Base-by-base conservation (phyloP, 2,329 filamentous ascomycete genomes). In the Fusarium sp. region DNA sequence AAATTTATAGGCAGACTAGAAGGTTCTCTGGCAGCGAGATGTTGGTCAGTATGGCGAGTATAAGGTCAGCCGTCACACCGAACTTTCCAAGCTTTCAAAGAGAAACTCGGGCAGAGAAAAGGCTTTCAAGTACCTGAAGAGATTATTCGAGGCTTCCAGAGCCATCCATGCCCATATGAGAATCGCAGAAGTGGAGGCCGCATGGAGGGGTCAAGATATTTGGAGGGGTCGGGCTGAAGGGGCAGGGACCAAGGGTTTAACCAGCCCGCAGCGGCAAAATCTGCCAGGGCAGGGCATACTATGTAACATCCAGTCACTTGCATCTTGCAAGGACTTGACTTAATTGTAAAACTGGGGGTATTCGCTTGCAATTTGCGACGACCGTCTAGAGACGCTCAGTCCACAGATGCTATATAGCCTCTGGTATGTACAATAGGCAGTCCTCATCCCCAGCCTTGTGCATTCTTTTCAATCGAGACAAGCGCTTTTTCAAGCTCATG, bases 151-250 rank as follows among this genome's bases (percentile, higher is more conserved):
- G 18, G 34, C 56, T 62, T 62, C 56, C 26, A 62, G 56, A 61
- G 45, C 34, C 26, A 15, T 53, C 56, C 18, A 61, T 39, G 14
- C 39, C 38, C 48, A 58, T 15, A 24, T 18, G 31, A 54, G 31
- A 57, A 57, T 42, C 28, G 34, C 11, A 44, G 43, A 42, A 43
- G 34, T 36, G 34, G 34, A 17, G 14, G n/a, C 28, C 10, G 28
- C 28, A 45, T 56, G 28, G 59, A 46, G 59, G 61, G 61, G 61
- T 58, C 13, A 50, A 43, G 26, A 17, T 26, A 34, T 63, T 42
- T 46, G 33, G 59, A 63, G 58, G 60, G 60, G 60, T 40, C 18
- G 14, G 38, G 24, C 54, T 43, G 60, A 38, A 63, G 61, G 59
- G 61, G 58, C 39, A 62, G 40, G 53, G 45, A 33, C 36, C 57